phyloP scores from a whole-genome alignment of 208 protist species.

The Wallacemonas rigidus region DNA sequence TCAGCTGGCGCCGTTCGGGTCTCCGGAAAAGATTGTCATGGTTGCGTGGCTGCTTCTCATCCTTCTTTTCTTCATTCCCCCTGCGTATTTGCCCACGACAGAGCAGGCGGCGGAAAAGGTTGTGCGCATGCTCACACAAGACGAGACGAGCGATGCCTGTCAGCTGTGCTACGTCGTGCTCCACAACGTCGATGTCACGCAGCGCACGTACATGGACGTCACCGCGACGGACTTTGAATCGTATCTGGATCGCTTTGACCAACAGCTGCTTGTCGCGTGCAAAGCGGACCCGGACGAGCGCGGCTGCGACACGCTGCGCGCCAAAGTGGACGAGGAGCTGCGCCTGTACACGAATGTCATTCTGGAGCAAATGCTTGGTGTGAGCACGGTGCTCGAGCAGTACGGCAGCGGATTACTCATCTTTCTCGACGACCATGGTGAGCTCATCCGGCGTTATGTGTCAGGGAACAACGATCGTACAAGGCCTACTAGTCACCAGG shows the following conservation, averaged over 20 bases:
- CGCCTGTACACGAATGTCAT: constrained; percentile 24
- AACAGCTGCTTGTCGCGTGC: constrained; percentile 18
- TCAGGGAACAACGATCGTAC: constrained; percentile 26
- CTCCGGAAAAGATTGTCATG: not conserved
- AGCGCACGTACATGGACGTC: constrained; percentile 8
- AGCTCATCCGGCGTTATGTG: constrained; percentile 23
- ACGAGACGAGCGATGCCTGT: constrained; percentile 18
- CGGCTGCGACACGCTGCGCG: constrained; percentile 34
- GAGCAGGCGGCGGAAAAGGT: not conserved
- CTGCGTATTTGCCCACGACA: not conserved
- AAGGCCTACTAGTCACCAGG: constrained; percentile 13
- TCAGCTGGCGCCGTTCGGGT: not conserved
- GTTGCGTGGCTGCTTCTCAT: not conserved
- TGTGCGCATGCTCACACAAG: not conserved
- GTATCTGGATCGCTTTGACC: constrained; percentile 16
- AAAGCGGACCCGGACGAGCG: constrained; percentile 23
- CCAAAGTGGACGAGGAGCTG: constrained; percentile 26
- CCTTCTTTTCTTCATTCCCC: not conserved
- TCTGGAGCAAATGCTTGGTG: constrained; percentile 22
- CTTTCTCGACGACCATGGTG: constrained; percentile 24
- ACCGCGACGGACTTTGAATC: constrained; percentile 1
- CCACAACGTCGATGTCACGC: constrained; percentile 30
- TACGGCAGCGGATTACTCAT: constrained; percentile 15
- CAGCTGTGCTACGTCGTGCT: constrained; percentile 35
- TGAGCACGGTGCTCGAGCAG: constrained; percentile 16